These are phyloP conservation scores for Entomophthora muscae DNA, from an alignment of 371 early-diverging fungal genomes.

Conservation along the genomic window DNA sequence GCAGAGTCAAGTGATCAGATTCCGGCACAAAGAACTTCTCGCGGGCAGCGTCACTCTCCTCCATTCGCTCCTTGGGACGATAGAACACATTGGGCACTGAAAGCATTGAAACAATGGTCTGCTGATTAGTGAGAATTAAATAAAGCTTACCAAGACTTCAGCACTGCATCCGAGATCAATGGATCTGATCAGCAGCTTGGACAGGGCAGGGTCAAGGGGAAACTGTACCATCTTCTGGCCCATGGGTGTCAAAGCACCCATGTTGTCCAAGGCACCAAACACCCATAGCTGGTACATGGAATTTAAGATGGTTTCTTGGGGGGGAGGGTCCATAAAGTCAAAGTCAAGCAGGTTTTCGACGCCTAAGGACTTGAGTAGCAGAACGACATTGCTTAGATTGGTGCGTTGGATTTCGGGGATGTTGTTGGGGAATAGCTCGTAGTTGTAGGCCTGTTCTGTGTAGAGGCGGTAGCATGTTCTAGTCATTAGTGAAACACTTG, in stretches of 20 bases:
- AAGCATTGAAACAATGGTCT: slow-evolving; percentile 95
- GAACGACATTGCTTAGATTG: slow-evolving; percentile 77
- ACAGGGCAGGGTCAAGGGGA: slow-evolving; percentile 88
- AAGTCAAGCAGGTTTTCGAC: slow-evolving; percentile 82
- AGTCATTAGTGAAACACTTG: slow-evolving; percentile 6
- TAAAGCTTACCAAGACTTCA: slow-evolving; percentile 55
- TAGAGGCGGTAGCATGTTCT: slow-evolving; percentile 84
- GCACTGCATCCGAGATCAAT: slow-evolving; percentile 73
- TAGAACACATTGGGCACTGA: slow-evolving; percentile 91
- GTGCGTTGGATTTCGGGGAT: slow-evolving; percentile 97
- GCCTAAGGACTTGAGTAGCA: slow-evolving; percentile 82
- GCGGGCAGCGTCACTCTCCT: slow-evolving; percentile 79
- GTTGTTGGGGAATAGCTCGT: slow-evolving; percentile 77
- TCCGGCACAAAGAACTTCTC: slow-evolving; percentile 92
- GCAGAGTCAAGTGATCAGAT: slow-evolving; percentile 84
- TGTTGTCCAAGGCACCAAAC: slow-evolving; percentile 76
- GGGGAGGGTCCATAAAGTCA: slow-evolving; percentile 97
- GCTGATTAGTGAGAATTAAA: neutral
- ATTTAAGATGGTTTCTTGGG: slow-evolving; percentile 78
- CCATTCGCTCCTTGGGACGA: slow-evolving; percentile 84
- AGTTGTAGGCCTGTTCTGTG: slow-evolving; percentile 76
- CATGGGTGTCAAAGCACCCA: slow-evolving; percentile 69
- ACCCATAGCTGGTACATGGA: slow-evolving; percentile 97
- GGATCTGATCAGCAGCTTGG: slow-evolving; percentile 83
- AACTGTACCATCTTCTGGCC: slow-evolving; percentile 88